Base-by-base conservation (phyloP, 495 filamentous ascomycete species). In the Aspergillus olivimuriae region DNA sequence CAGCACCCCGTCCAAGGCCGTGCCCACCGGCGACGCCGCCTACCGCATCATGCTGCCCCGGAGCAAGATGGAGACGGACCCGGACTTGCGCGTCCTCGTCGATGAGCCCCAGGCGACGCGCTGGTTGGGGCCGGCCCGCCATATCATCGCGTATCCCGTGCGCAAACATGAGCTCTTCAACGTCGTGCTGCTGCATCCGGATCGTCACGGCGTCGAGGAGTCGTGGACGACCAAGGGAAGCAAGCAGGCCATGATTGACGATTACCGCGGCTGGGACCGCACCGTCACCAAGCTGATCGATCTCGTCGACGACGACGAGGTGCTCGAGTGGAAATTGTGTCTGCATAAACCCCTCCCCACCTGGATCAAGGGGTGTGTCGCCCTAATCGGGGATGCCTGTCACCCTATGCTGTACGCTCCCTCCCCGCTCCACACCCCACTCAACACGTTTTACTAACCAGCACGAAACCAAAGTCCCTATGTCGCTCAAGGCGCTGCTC, bases 311-410 rank as follows among this genome's bases (percentile, higher is more conserved):
- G 79, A 76, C 28, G 64, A 75, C 30, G 69, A 70, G 15, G 73
- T 84, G 4, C 62, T 78, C 44, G 83, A 84, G 52, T 84, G 80
- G 81, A 76, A 80, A 38, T 62, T 84, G 10, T 80, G 77, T 59
- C 72, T 82, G 36, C 67, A 79, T 24, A 57, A 60, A 1, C 72
- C 72, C 1, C 55, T 84, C n/a, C 63, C 70, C 21, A 72, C 60
- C 11, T 84, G 80, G 81, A 68, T 70, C 8, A 64, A 66, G 11
- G 75, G 69, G 1, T 72, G 66, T 26, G 78, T 85, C 38, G 80
- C 75, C 6, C 55, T 87, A 32, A 68, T 86, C 16, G 83, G 83
- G 17, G 83, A 86, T 53, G 76, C 83, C 4, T 82, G 80, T 37
- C 83, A 87, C 49, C 81, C 83, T 3, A 84, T 81, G 53, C 71